Base-by-base conservation (phyloP, 441 rosid species). In the Bocquillonia castaneifolia region DNA sequence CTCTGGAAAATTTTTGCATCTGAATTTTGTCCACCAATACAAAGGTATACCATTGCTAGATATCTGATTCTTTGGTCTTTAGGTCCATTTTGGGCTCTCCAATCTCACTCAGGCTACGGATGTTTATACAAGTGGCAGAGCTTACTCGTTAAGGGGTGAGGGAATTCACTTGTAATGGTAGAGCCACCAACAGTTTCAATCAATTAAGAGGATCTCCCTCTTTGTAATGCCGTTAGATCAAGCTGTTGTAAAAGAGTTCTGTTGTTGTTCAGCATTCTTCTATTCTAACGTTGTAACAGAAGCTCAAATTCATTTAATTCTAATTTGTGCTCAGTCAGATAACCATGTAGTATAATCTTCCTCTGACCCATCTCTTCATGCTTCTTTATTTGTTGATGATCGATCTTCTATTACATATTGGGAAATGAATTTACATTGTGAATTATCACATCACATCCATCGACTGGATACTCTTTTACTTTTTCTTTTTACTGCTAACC, bases 11-110 rank as follows among this genome's bases (percentile, higher is more conserved):
- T 55, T 62, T 67, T 51, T 64, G 76, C 71, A 68, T 74, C 78
- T 55, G 70, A 68, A 70, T 65, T 70, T 76, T 65, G 71, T 57
- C 47, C 28, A 59, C 45, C 25, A 66, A 64, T 60, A 66, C 34
- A 42, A 68, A 68, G 66, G 73, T 51, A 56, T 31, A 20, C 31
- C 40, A 47, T 67, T 26, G n/a, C 47, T 39, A 3, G 64, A 62
- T 63, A 40, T 6, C 57, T 45, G 56, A 76, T 73, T 73, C 81
- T 75, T 73, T 69, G 75, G 63, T 73, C 71, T 67, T 63, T 63
- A 70, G 74, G 79, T 61, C 77, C 59, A 50, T 64, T 79, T 79
- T 77, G 74, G 72, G 68, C 58, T 54, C 69, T 45, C 57, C 52
- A 51, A 59, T 31, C 22, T 1, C 15, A 28, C 36, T 12, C 66